These are phyloP conservation scores for Isatis tinctoria DNA, from an alignment of 345 rosid species.

Conservation along the genomic window DNA sequence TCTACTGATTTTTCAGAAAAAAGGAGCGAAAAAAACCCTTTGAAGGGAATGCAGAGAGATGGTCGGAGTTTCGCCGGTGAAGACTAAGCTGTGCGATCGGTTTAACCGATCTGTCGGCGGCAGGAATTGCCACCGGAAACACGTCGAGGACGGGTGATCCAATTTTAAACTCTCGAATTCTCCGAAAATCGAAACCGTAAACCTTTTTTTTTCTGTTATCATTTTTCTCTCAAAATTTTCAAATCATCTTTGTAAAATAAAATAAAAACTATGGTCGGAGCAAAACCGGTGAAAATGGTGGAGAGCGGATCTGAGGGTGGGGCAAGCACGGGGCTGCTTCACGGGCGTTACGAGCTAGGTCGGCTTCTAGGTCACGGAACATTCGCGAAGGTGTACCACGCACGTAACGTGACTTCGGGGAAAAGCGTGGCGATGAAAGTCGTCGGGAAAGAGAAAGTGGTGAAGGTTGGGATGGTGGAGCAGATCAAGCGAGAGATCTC, in stretches of 20 bases:
- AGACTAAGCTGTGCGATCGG: conserved; percentile 49
- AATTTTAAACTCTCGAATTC: background rate
- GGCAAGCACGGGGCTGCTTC: conserved; percentile 38
- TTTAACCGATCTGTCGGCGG: conserved; percentile 58
- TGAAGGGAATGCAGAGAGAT: conserved; percentile 81
- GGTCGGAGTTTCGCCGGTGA: conserved; percentile 43
- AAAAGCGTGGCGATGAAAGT: conserved; percentile 82
- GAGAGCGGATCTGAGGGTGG: conserved; percentile 32
- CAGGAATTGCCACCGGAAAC: conserved; percentile 88
- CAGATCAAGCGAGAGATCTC: conserved; percentile 89
- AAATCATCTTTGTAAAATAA: background rate
- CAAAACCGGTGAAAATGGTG: conserved; percentile 19
- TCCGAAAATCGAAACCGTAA: background rate
- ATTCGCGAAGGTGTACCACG: conserved; percentile 85
- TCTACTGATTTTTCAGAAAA: background rate
- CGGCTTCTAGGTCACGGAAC: conserved; percentile 81
- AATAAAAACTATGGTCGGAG: conserved; percentile 14
- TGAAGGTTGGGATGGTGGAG: conserved; percentile 83
- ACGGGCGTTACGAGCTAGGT: conserved; percentile 88
- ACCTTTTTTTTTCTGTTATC: background rate
- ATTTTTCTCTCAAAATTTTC: background rate
- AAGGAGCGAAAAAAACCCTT: background rate
- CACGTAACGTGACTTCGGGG: conserved; percentile 53
- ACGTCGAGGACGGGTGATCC: conserved; percentile 97
- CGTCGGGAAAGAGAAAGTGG: conserved; percentile 81